A percentile compares a stretch with the other conserved stretches of the same genome.
phyloP scores from a whole-genome alignment of 805 yeast species.

The Zygosaccharomyces pseudorouxii region DNA sequence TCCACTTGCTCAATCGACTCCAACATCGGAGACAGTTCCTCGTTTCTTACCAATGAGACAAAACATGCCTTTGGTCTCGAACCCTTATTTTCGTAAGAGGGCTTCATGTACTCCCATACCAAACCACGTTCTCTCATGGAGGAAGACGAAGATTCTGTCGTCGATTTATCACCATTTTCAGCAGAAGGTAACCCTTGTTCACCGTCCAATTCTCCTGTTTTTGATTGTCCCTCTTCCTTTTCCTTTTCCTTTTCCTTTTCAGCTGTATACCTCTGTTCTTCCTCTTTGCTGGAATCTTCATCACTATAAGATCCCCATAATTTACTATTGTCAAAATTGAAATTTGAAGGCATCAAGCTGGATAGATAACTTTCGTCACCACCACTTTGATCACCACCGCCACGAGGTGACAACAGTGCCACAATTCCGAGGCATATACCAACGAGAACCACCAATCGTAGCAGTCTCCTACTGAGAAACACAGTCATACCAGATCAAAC shows the following conservation, averaged over 20 bases:
- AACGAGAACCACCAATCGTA: constrained; percentile 17
- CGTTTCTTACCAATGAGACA: constrained; percentile 64
- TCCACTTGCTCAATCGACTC: constrained; percentile 66
- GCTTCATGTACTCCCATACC: constrained; percentile 16
- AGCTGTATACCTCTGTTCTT: constrained; percentile 8
- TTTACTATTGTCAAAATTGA: constrained; percentile 4
- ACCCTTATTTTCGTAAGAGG: constrained; percentile 20
- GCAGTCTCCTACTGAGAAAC: constrained; percentile 23
- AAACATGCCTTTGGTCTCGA: constrained; percentile 33
- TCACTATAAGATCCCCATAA: constrained; percentile 5
- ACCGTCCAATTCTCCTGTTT: not conserved
- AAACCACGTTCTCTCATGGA: not conserved
- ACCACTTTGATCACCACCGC: constrained; percentile 1
- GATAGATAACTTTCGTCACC: constrained; percentile 6
- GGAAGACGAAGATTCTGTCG: not conserved
- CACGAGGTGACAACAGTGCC: constrained; percentile 11
- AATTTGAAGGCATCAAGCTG: constrained; percentile 1
- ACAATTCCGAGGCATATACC: constrained; percentile 13
- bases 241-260: constrained; percentile 8
- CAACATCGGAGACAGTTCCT: constrained; percentile 54
- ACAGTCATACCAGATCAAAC: constrained; percentile 14
- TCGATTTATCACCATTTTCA: not conserved
- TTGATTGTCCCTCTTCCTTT: constrained; percentile 4
- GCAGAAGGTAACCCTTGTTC: not conserved
- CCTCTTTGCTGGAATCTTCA: constrained; percentile 2